A percentile compares a stretch with the other conserved stretches of the same genome.
Conservation (phyloP, 495 filamentous ascomycete genomes). For the Lasiosphaeris hirsuta region DNA sequence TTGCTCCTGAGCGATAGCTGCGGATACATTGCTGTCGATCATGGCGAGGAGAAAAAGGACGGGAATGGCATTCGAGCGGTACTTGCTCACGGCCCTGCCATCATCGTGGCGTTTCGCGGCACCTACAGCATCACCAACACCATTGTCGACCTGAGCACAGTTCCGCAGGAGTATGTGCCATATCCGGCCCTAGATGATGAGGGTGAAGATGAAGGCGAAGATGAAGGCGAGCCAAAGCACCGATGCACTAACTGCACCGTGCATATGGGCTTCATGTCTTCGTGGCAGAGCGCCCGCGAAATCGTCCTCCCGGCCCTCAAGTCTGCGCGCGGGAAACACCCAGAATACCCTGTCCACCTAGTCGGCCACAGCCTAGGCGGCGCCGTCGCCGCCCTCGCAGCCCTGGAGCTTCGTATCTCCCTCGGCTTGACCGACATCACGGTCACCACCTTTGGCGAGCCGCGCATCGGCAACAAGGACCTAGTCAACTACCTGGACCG, state of each 20-base stretch:
- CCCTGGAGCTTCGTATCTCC: constrained; percentile 60
- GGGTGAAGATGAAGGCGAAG: constrained; percentile 41
- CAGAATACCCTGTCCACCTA: constrained; percentile 68
- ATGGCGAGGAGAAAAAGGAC: constrained; percentile 35
- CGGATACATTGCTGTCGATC: constrained; percentile 87
- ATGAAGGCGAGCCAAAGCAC: constrained; percentile 31
- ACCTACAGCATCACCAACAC: constrained; percentile 92
- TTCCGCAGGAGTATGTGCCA: constrained; percentile 86
- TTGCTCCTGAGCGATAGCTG: constrained; percentile 84
- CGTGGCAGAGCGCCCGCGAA: constrained; percentile 71
- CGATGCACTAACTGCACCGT: constrained; percentile 83
- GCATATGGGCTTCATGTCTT: constrained; percentile 81
- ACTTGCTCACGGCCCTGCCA: constrained; percentile 31
- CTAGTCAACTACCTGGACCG: constrained; percentile 66
- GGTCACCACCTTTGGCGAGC: constrained; percentile 93
- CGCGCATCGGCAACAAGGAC: constrained; percentile 72
- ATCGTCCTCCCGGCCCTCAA: constrained; percentile 60
- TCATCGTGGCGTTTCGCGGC: constrained; percentile 91
- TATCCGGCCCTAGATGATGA: constrained; percentile 61
- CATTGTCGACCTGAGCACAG: constrained; percentile 79
- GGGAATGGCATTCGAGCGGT: constrained; percentile 29
- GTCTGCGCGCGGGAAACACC: constrained; percentile 53
- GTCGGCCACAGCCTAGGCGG: constrained; percentile 92
- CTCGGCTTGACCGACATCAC: constrained; percentile 59
- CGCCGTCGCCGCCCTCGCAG: constrained; percentile 84